A percentile compares a stretch with the other conserved stretches of the same genome.
Conservation (phyloP, 1,284 basidiomycete genomes). For the Paramarasmius palmivorus region DNA sequence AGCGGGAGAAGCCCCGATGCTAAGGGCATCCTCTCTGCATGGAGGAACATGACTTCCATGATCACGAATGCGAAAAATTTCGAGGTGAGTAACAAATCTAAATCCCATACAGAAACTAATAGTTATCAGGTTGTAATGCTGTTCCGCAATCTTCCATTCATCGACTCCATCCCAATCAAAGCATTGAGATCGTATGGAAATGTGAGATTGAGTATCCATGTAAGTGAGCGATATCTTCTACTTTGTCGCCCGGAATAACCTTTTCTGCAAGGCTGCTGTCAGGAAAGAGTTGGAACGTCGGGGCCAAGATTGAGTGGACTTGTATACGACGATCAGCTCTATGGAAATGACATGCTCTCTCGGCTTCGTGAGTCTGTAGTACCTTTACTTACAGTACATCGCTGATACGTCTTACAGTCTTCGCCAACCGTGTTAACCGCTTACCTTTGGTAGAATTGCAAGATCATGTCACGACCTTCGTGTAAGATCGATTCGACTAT, state of each 20-base stretch:
- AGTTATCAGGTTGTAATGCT: not conserved
- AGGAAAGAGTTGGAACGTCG: not conserved
- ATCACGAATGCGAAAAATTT: not conserved
- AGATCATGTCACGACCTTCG: slow-evolving; percentile 4
- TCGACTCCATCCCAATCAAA: slow-evolving; percentile 4
- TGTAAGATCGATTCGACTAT: not conserved
- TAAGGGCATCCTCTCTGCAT: not conserved
- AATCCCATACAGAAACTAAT: not conserved
- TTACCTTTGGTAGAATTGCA: not conserved
- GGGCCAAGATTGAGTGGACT: not conserved
- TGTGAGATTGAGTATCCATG: slow-evolving; percentile 2
- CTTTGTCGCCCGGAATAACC: not conserved
- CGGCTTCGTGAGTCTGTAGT: not conserved
- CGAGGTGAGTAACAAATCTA: not conserved
- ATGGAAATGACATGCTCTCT: not conserved
- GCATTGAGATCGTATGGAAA: not conserved
- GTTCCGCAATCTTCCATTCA: slow-evolving; percentile 1
- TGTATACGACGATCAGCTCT: not conserved
- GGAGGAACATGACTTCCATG: slow-evolving; percentile 1
- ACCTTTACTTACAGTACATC: too few species aligned
- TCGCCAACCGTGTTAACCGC: not conserved
- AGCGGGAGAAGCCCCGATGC: slow-evolving; percentile 1
- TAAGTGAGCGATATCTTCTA: not conserved
- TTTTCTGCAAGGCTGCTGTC: not conserved
- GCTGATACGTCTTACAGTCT: not conserved